Evolutionary conservation across 257 asterid species (phyloP).

Genomic region (Fraxinus cuspidata): DNA sequence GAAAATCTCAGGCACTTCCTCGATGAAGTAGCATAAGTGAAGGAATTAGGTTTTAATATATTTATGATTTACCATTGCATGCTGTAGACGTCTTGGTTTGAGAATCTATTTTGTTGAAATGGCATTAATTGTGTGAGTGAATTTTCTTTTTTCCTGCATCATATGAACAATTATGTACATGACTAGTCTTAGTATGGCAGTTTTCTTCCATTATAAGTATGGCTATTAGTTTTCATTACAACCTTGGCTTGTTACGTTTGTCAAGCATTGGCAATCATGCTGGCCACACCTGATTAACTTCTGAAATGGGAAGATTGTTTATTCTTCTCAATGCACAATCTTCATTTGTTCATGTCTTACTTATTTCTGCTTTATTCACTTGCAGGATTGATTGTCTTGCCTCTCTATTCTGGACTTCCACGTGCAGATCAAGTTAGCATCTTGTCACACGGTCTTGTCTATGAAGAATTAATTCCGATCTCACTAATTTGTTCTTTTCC

Average conservation of each 20-base stretch:
- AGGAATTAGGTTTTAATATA: background rate
- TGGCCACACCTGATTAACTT: background rate
- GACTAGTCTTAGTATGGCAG: constrained; percentile 9
- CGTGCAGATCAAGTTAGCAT: constrained; percentile 83
- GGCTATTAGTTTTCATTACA: background rate
- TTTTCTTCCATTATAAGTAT: constrained; percentile 4
- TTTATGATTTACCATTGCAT: background rate
- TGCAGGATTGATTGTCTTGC: constrained; percentile 80
- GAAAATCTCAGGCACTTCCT: background rate
- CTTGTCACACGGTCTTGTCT: constrained; percentile 14
- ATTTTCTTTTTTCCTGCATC: constrained; percentile 1
- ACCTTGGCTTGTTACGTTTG: background rate
- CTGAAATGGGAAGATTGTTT: constrained; percentile 13
- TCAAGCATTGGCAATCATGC: constrained; percentile 6
- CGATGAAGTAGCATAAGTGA: background rate
- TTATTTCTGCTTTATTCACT: constrained; percentile 21
- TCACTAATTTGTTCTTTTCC: constrained; percentile 10
- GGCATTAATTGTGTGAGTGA: background rate
- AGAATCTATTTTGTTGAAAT: background rate
- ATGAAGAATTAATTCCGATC: background rate
- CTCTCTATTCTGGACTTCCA: constrained; percentile 89
- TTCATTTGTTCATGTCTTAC: background rate
- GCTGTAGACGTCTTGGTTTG: background rate
- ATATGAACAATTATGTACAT: background rate
- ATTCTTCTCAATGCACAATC: constrained; percentile 14